Evolutionary conservation across 306 rosid species (phyloP).

Genomic region (Inga leiocalycina): DNA sequence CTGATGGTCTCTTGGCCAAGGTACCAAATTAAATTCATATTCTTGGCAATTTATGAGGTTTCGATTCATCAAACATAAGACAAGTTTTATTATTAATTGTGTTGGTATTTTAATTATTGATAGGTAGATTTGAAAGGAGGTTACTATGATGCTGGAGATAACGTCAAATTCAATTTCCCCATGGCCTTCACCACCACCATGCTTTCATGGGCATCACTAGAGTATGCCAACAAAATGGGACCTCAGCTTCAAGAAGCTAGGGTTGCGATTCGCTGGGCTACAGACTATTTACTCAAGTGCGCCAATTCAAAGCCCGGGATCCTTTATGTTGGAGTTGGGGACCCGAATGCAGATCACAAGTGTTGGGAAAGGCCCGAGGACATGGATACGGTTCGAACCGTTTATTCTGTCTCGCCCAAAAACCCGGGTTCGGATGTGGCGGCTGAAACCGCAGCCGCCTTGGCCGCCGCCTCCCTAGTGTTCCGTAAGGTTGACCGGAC

Average conservation of each 20-base stretch:
- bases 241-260: slow-evolving; percentile 53
- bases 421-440: not conserved
- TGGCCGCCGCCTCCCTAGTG: slow-evolving; percentile 67
- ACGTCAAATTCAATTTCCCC: slow-evolving; percentile 87
- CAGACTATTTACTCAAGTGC: slow-evolving; percentile 78
- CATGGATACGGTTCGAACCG: not conserved
- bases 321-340: slow-evolving; percentile 88
- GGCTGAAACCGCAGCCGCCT: not conserved
- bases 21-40: slow-evolving; percentile 36
- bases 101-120: not conserved
- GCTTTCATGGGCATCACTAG: slow-evolving; percentile 81
- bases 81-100: not conserved
- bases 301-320: slow-evolving; percentile 62
- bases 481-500: slow-evolving; percentile 67
- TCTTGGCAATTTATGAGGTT: not conserved
- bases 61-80: not conserved
- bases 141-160: slow-evolving; percentile 96
- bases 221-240: slow-evolving; percentile 79
- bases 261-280: slow-evolving; percentile 77
- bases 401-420: not conserved
- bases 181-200: slow-evolving; percentile 92
- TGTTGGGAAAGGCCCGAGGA: not conserved
- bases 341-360: not conserved
- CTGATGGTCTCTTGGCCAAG: slow-evolving; percentile 66
- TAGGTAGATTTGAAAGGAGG: slow-evolving; percentile 92